Evolutionary conservation across 768 basidiomycete genomes (phyloP).

Genomic region (Trametopsis cervina): DNA sequence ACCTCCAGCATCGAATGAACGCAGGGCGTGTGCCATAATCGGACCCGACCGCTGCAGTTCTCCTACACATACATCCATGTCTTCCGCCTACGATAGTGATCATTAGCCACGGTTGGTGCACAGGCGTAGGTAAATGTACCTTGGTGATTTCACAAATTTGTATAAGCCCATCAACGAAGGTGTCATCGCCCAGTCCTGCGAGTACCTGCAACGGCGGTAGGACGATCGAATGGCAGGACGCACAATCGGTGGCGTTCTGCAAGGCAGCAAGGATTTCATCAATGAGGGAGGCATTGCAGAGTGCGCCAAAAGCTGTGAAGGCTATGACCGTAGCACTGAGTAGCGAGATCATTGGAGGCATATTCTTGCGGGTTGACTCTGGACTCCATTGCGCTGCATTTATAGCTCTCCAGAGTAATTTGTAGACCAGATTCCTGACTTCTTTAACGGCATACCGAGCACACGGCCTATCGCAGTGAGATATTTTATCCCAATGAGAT

Average conservation of each 20-base stretch:
- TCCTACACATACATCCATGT: constrained; percentile 53
- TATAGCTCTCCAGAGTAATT: no score
- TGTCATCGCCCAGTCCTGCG: constrained; percentile 9
- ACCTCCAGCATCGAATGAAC: constrained; percentile 38
- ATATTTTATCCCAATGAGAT: no score
- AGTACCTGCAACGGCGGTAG: constrained; percentile 9
- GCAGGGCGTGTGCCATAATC: constrained; percentile 49
- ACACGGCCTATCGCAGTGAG: no score
- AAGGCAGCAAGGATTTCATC: constrained; percentile 4
- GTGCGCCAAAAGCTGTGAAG: no score
- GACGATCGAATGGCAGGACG: constrained; percentile 6
- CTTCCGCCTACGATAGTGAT: constrained; percentile 32
- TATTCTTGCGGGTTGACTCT: no score
- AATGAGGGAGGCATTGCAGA: constrained; percentile 2
- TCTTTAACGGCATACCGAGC: no score
- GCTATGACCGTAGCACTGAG: no score
- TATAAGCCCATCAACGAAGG: constrained; percentile 7
- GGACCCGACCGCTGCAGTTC: constrained; percentile 44
- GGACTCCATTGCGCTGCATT: no score
- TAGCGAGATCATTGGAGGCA: no score
- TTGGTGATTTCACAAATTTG: constrained; percentile 1
- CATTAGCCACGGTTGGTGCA: not conserved
- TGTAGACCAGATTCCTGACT: no score
- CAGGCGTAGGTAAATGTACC: not conserved
- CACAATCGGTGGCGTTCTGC: constrained; percentile 7